Conservation (phyloP, 78 protist species). For the Protostelium mycophagum region DNA sequence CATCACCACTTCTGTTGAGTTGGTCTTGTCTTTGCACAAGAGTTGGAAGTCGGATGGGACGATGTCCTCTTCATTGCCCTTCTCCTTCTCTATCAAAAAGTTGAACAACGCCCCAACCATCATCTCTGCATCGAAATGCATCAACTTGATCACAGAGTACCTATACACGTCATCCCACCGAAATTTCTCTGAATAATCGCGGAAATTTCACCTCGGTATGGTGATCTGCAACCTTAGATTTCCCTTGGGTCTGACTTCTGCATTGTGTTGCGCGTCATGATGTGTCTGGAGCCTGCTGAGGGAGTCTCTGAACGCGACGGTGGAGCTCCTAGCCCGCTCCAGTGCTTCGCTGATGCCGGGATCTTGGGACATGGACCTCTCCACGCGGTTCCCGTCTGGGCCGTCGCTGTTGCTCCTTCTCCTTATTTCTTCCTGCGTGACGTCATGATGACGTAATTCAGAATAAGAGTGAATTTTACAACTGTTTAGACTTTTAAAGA, state of each 20-base stretch:
- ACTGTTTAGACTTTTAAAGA: too few relatives aligned
- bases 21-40: background rate
- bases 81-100: background rate
- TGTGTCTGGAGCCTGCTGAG: background rate
- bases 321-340: background rate
- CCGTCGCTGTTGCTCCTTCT: background rate
- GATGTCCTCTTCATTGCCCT: background rate
- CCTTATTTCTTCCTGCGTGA: background rate
- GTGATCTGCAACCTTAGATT: background rate
- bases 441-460: background rate
- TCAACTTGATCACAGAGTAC: background rate
- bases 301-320: background rate
- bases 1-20: background rate
- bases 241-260: too few relatives aligned
- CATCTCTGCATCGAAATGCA: background rate
- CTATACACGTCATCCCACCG: background rate
- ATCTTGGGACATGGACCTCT: too few relatives aligned
- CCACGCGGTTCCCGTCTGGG: too few relatives aligned
- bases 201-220: background rate
- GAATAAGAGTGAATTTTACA: background rate
- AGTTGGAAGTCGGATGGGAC: background rate
- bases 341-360: background rate
- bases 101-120: background rate
- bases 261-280: background rate
- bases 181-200: background rate